Base-by-base conservation (phyloP, 108 stramenopile species). In the Discostella stelligeroides region DNA sequence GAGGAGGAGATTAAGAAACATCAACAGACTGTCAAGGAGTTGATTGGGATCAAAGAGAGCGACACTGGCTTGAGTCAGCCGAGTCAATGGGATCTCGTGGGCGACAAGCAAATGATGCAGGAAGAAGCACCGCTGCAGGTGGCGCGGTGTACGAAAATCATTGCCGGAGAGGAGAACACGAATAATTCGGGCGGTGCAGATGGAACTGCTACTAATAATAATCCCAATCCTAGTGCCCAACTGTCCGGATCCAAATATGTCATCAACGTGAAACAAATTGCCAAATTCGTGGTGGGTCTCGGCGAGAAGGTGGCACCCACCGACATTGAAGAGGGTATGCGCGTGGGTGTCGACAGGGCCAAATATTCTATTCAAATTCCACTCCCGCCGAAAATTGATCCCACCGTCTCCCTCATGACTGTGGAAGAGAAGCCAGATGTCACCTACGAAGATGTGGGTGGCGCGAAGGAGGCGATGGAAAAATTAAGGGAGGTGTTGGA, bases 371-470 rank as follows among this genome's bases (percentile, higher is more conserved):
- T 99, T 81, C 98, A 99, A 82, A 96, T 98, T 70, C 99, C 99
- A 0, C 73, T 99, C 27, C 99, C 99, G 3, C 99, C 99, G 62
- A 97, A 97, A 73, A 99, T 99, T 73, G 99, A 99, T 88, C 97
- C 99, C 21, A 97, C 99, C 21, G 99, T 99, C 9, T 80, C 81
- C 66, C 85, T 99, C 43, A 99, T 99, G 99, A 98, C 97, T 0
- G 99, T 99, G 27, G 99, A 99, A 83, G 99, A 98, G 67, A 98
- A 98, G 87, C 99, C 98, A 14, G 97, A 98, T 88, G 99, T 99
- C 14, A 99, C 99, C 6, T 99, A 99, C 86, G 98, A 98, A 71
- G 99, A 99, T 86, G 99, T 99, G 7, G 99, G 99, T 34, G 99
- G 99, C 13, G 95, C 94, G 57, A 99, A 98, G 76, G 96, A 98